These are phyloP conservation scores for Saccharomycopsis sp. DNA, from an alignment of 805 yeast genomes.

Conservation along the genomic window DNA sequence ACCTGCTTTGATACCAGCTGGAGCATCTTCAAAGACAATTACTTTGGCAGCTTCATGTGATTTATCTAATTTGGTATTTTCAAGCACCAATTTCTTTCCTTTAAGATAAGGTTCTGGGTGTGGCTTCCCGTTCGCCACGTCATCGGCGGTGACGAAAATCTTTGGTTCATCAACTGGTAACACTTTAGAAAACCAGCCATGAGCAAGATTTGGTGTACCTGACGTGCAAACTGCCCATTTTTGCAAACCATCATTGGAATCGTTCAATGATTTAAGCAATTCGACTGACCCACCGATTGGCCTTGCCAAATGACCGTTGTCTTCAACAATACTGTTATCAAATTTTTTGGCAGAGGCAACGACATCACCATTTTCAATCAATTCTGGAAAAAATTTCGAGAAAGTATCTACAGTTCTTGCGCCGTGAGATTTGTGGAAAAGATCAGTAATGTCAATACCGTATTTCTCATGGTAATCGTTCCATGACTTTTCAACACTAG, in stretches of 20 bases:
- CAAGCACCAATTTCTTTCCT: slow-evolving; percentile 35
- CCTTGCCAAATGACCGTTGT: slow-evolving; percentile 64
- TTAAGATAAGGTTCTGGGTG: slow-evolving; percentile 74
- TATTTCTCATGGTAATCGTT: slow-evolving; percentile 61
- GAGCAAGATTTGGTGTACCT: slow-evolving; percentile 71
- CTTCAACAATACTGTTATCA: slow-evolving; percentile 64
- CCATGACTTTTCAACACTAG: slow-evolving; percentile 81
- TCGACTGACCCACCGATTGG: slow-evolving; percentile 73
- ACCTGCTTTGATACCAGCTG: slow-evolving; percentile 82
- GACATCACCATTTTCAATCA: slow-evolving; percentile 38
- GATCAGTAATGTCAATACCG: slow-evolving; percentile 37
- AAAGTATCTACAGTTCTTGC: slow-evolving; percentile 77
- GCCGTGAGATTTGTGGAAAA: slow-evolving; percentile 61
- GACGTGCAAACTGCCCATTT: slow-evolving; percentile 88
- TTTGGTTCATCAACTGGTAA: slow-evolving; percentile 58
- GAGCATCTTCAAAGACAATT: slow-evolving; percentile 84
- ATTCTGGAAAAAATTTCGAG: slow-evolving; percentile 66
- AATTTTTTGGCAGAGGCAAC: slow-evolving; percentile 56
- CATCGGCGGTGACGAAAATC: slow-evolving; percentile 75
- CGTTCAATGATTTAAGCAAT: slow-evolving; percentile 47
- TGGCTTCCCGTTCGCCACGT: slow-evolving; percentile 76
- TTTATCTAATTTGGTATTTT: slow-evolving; percentile 31
- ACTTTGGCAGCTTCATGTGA: slow-evolving; percentile 34
- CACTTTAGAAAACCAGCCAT: slow-evolving; percentile 63
- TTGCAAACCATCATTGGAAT: slow-evolving; percentile 36